These are phyloP conservation scores for Irpex sp. DNA, from an alignment of 1,284 basidiomycete species.

Conservation along the genomic window DNA sequence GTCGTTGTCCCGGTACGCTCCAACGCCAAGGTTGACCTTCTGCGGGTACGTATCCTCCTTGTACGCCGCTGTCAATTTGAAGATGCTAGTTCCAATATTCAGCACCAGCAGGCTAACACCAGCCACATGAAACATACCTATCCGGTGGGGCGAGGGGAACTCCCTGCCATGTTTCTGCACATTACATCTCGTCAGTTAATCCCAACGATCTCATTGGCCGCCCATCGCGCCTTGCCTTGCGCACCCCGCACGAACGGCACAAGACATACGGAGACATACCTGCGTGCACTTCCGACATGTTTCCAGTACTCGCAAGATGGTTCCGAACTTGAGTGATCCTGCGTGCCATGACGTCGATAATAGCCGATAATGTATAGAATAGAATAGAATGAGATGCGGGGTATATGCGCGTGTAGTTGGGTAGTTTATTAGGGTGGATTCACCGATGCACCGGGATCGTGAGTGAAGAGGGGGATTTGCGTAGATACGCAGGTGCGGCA, in stretches of 20 bases:
- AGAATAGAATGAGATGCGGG: background rate
- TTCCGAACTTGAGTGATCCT: constrained; percentile 26
- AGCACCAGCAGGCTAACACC: background rate
- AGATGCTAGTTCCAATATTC: constrained; percentile 58
- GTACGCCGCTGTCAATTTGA: constrained; percentile 87
- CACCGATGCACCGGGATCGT: background rate
- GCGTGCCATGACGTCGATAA: constrained; percentile 20
- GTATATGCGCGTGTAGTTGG: background rate
- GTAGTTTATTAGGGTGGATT: background rate
- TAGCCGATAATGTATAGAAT: background rate
- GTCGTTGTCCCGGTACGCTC: constrained; percentile 85
- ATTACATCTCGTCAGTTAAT: constrained; percentile 1
- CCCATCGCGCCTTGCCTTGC: too few relatives aligned
- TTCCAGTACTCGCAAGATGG: constrained; percentile 19
- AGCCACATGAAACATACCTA: constrained; percentile 33
- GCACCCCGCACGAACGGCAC: constrained; percentile 6
- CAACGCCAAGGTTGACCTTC: constrained; percentile 92
- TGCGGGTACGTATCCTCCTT: constrained; percentile 77
- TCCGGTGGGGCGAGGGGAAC: constrained; percentile 83
- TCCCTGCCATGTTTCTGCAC: constrained; percentile 62
- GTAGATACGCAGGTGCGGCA: background rate
- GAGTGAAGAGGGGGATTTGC: background rate
- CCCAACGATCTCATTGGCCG: constrained; percentile 11
- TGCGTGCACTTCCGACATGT: constrained; percentile 32
- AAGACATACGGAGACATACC: constrained; percentile 33